phyloP scores from a whole-genome alignment of 306 rosid genomes.

The Trifolium dubium region DNA sequence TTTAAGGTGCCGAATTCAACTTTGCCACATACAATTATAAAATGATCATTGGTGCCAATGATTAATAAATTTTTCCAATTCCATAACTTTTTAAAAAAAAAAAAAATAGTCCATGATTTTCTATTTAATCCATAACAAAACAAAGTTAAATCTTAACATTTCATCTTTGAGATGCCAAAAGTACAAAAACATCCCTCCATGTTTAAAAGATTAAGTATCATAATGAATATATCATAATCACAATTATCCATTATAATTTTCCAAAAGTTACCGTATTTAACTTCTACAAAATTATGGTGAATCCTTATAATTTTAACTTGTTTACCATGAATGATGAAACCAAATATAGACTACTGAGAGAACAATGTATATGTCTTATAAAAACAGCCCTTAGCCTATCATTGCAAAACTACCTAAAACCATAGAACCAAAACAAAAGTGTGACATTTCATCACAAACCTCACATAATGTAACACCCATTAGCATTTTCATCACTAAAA shows the following conservation, averaged over 20 bases:
- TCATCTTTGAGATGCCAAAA: slow-evolving; percentile 17
- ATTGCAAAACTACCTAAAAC: slow-evolving; percentile 19
- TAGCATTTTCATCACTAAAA: slow-evolving; percentile 86
- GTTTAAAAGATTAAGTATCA: neutral
- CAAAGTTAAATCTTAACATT: slow-evolving; percentile 2
- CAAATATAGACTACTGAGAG: neutral
- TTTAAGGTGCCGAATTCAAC: no score
- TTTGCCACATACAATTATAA: no score
- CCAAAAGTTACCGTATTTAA: no score
- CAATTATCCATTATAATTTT: no score
- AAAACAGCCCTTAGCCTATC: slow-evolving; percentile 22
- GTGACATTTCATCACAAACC: slow-evolving; percentile 51
- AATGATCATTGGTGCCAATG: no score
- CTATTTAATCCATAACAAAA: slow-evolving; percentile 29
- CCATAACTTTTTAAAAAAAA: no score
- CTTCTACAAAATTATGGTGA: no score
- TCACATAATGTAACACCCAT: slow-evolving; percentile 78
- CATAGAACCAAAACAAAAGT: neutral
- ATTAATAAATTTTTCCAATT: no score
- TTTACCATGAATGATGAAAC: no score
- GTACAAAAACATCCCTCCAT: slow-evolving; percentile 19
- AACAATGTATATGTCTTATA: neutral
- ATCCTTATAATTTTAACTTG: no score
- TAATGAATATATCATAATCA: no score
- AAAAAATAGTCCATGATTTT: slow-evolving; percentile 30